Evolutionary conservation across 495 filamentous ascomycete species (phyloP), one percentile per base, ranked within the genome.

Genomic region (Parathielavia hyrcaniae): DNA sequence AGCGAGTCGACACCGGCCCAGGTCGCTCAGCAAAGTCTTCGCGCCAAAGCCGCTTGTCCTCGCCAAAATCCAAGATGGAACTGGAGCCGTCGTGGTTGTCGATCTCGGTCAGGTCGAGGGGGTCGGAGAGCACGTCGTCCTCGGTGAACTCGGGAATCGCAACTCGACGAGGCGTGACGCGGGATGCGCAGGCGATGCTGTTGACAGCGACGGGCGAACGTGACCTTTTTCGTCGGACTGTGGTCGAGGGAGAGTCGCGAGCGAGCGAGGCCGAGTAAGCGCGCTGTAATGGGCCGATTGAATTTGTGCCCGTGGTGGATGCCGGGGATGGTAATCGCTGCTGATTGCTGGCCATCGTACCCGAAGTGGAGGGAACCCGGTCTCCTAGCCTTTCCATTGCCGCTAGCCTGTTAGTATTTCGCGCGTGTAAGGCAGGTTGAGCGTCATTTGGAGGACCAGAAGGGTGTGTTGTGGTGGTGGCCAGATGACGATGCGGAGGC

Each of bases 71-170:
- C 10, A 58, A 4, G 16, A 61, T 78, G 75, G 67, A 86, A 79
- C 5, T 71, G 72, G 56, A 76, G 53, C 7, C 48, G 69, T 72
- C 19, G 75, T 63, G 32, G 41, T 55, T 59, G 64, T 71, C 81
- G 40, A 81, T 83, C 14, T 78, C 82, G 1, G 88, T 93, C 40
- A 95, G 69, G 64, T 93, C 90, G 55, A 93, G 79, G 0, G 84
- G 73, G 49, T 87, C 85, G 35, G 55, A 55, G 13, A 53, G 60
- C 6, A 59, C 2, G 6, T 86, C 43, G 19, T 64, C 62, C 7
- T 68, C 61, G 10, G 62, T 22, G 16, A 30, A 30, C 26, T 56
- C 40, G 16, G 54, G 11, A 17, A 60, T 36, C 26, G 47, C 36
- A 47, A 47, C 17, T 20, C 56, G 41, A 11, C 36, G 35, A 5